Conservation (phyloP, 2,329 filamentous ascomycete species). For the Sporothrix humicola region DNA sequence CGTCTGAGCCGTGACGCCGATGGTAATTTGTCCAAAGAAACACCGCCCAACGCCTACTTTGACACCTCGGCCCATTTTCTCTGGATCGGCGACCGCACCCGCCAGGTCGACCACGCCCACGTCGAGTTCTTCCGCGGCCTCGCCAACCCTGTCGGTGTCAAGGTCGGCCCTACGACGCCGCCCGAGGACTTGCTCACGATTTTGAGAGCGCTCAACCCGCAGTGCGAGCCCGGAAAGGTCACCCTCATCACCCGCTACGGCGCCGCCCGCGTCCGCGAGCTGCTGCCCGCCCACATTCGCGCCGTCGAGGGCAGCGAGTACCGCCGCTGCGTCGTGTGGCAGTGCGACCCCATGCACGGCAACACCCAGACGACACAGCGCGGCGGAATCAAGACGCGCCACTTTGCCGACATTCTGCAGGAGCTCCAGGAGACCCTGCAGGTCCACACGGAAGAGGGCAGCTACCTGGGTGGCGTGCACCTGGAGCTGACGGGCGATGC, state of each 20-base stretch:
- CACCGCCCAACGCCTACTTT: conserved; percentile 67
- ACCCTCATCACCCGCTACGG: conserved; percentile 97
- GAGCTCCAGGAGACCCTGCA: conserved; percentile 83
- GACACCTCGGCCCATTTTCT: conserved; percentile 96
- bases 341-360: conserved; percentile 99
- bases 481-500: conserved; percentile 94
- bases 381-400: conserved; percentile 85
- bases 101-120: conserved; percentile 90
- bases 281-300: conserved; percentile 84
- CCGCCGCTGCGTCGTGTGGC: conserved; percentile 77
- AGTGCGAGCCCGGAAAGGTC: conserved; percentile 83
- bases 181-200: conserved; percentile 76
- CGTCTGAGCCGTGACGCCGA: background rate
- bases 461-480: conserved; percentile 91
- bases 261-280: conserved; percentile 71
- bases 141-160: conserved; percentile 94
- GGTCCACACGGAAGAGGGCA: conserved; percentile 82
- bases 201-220: conserved; percentile 84
- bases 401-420: conserved; percentile 86
- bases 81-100: conserved; percentile 96
- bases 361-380: conserved; percentile 71
- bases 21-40: background rate
- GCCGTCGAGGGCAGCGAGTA: conserved; percentile 82
- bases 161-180: conserved; percentile 87
- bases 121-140: conserved; percentile 98